Conservation (phyloP, 495 filamentous ascomycete species). For the Penicillium dipodomyicola region DNA sequence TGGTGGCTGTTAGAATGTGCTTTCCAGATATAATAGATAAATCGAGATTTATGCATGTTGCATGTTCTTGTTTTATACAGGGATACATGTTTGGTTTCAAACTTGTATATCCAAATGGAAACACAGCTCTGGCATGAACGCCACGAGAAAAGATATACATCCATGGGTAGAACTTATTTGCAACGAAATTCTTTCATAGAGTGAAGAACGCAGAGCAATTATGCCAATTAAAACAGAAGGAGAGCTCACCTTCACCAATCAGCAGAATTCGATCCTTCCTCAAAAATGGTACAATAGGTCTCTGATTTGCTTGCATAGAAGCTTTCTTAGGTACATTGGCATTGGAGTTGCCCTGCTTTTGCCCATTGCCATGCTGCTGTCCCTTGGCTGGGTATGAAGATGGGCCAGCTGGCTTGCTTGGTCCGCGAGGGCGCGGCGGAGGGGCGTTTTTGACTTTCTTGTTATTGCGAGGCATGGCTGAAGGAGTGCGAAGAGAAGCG, state of each 20-base stretch:
- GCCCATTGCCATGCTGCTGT: constrained; percentile 4
- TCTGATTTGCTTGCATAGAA: constrained; percentile 31
- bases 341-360: constrained; percentile 1
- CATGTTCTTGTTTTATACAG: not conserved
- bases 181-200: not conserved
- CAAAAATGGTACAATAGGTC: constrained; percentile 72
- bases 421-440: constrained; percentile 2
- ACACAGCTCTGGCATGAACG: too few species aligned
- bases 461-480: constrained; percentile 10
- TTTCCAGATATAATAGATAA: not conserved
- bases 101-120: not conserved
- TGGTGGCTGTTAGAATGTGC: constrained; percentile 24
- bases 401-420: constrained; percentile 1
- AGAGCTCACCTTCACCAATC: constrained; percentile 71
- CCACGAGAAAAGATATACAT: not conserved
- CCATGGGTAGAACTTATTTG: not conserved
- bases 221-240: not conserved
- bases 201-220: not conserved
- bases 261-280: constrained; percentile 71
- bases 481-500: not conserved
- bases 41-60: not conserved
- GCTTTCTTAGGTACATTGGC: constrained; percentile 17
- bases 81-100: constrained; percentile 9
- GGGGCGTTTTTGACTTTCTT: constrained; percentile 7
- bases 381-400: constrained; percentile 2